Conservation (phyloP, 2,329 filamentous ascomycete species). For the Tolypocladium amazonense region DNA sequence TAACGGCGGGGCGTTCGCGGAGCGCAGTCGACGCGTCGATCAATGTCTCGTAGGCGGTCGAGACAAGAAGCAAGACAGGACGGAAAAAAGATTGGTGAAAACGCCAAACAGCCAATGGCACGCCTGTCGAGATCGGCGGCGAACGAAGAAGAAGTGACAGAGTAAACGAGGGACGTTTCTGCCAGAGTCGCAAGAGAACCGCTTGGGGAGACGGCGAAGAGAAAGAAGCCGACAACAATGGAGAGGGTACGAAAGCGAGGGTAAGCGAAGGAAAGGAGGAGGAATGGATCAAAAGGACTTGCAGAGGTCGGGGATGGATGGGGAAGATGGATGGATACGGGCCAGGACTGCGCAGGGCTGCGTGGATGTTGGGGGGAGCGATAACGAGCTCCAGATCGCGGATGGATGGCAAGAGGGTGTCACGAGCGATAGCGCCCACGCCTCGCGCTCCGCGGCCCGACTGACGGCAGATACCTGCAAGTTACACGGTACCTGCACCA, state of each 20-base stretch:
- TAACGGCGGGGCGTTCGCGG: not conserved
- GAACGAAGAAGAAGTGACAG: too few relatives aligned
- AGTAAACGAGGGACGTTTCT: not conserved
- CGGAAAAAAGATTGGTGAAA: not conserved
- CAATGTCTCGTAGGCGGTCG: not conserved
- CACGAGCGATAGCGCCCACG: not conserved
- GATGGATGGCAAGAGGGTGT: not conserved
- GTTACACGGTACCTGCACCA: too few relatives aligned
- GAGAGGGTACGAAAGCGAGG: slow-evolving; percentile 1
- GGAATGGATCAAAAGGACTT: slow-evolving; percentile 4
- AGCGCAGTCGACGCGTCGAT: not conserved
- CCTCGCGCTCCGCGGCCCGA: not conserved
- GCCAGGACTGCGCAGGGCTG: not conserved
- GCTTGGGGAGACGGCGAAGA: not conserved
- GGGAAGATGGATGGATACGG: not conserved
- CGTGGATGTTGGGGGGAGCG: not conserved
- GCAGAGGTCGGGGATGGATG: not conserved
- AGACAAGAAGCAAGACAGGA: not conserved
- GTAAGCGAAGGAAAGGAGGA: slow-evolving; percentile 1
- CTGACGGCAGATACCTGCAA: not conserved
- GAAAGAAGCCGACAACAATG: not conserved
- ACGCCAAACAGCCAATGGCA: not conserved
- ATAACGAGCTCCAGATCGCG: not conserved
- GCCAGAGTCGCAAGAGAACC: not conserved
- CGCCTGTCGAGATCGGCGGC: too few relatives aligned